These are phyloP conservation scores for Sclerotinia nivalis DNA, from an alignment of 2,329 filamentous ascomycete species.

Conservation along the genomic window DNA sequence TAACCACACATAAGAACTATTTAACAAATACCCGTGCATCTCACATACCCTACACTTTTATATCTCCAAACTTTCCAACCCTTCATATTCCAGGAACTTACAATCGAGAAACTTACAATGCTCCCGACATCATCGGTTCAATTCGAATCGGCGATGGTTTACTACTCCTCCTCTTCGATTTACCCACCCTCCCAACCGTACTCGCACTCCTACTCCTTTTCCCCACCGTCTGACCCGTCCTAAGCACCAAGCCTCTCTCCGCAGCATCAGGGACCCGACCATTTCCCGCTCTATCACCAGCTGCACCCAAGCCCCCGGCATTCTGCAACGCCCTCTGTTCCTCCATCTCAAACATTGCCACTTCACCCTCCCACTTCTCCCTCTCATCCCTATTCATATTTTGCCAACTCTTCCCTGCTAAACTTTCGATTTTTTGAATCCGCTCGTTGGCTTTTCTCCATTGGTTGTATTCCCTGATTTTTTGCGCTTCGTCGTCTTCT, in stretches of 20 bases:
- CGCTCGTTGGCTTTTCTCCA: background rate
- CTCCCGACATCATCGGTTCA: constrained; percentile 7
- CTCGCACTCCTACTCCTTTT: background rate
- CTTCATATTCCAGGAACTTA: background rate
- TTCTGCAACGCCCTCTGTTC: background rate
- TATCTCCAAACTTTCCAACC: background rate
- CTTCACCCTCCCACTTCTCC: background rate
- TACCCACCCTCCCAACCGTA: background rate
- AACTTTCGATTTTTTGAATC: background rate
- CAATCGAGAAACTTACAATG: background rate
- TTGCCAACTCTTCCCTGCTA: constrained; percentile 1
- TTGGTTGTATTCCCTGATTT: background rate
- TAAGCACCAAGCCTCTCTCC: background rate
- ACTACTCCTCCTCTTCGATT: background rate
- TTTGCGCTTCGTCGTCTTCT: background rate
- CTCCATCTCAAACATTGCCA: background rate
- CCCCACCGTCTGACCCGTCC: background rate
- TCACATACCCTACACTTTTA: background rate
- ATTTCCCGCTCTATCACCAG: too few relatives aligned
- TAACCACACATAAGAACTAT: background rate
- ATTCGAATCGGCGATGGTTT: background rate
- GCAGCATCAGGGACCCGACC: background rate
- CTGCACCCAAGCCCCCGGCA: background rate
- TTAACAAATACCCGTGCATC: background rate
- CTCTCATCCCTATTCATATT: background rate